Percentiles rank a stretch among this genome's conserved stretches.
These are phyloP conservation scores for Strigomonas culicis DNA, from an alignment of 208 protist species.

Conservation along the genomic window DNA sequence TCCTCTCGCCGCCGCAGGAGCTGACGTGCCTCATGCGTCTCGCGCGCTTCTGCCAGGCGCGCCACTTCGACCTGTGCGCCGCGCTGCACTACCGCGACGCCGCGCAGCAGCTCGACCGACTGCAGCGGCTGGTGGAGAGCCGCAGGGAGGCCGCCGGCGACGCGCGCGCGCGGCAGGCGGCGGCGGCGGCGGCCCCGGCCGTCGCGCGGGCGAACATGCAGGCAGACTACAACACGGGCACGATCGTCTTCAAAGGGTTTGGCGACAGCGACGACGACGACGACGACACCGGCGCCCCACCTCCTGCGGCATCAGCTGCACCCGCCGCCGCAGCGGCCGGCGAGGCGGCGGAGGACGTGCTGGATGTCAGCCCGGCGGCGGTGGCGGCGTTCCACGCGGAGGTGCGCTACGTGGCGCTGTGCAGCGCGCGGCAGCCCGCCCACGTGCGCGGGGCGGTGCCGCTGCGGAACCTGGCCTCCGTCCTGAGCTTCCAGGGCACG, in stretches of 20 bases:
- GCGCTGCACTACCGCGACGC: constrained; percentile 55
- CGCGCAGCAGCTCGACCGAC: constrained; percentile 25
- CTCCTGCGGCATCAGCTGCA: not conserved
- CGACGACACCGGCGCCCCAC: constrained; percentile 7
- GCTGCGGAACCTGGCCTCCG: not conserved
- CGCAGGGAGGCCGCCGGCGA: constrained; percentile 1
- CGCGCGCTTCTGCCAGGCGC: constrained; percentile 47
- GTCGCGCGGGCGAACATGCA: constrained; percentile 22
- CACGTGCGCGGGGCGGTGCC: not conserved
- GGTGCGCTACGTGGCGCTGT: constrained; percentile 5
- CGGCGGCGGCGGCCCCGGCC: not conserved
- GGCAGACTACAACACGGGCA: constrained; percentile 74
- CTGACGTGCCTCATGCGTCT: constrained; percentile 47
- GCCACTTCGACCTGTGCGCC: constrained; percentile 39
- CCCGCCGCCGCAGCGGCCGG: not conserved
- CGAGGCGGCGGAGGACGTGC: not conserved
- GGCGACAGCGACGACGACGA: constrained; percentile 38
- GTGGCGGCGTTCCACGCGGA: constrained; percentile 13
- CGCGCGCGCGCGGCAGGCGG: not conserved
- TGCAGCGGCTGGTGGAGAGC: not conserved
- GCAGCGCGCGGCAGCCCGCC: not conserved
- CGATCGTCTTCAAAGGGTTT: constrained; percentile 65
- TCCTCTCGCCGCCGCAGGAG: constrained; percentile 39
- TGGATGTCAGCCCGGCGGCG: not conserved
- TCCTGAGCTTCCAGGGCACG: not conserved